These are phyloP conservation scores for Cladophialophora psammophila DNA, from an alignment of 2,329 filamentous ascomycete species.

Conservation along the genomic window DNA sequence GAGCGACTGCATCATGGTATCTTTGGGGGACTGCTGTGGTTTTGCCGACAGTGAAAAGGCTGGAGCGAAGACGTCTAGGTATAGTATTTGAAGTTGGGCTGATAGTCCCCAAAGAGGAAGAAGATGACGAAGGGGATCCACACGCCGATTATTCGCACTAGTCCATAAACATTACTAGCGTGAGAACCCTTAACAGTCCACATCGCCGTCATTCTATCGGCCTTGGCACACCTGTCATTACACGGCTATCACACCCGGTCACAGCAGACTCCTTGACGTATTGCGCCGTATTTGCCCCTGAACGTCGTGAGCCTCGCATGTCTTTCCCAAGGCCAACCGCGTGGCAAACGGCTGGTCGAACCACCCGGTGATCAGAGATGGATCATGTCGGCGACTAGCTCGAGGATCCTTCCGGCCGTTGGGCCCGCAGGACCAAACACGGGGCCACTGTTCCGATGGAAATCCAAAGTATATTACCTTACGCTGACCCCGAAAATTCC, in stretches of 20 bases:
- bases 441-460: neutral
- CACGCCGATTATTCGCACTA: neutral
- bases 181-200: neutral
- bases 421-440: neutral
- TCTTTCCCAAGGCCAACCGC: neutral
- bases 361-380: neutral
- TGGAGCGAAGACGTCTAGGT: neutral
- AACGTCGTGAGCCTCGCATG: neutral
- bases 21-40: neutral
- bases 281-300: neutral
- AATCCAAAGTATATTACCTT: neutral
- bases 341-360: neutral
- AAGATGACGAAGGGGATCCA: slow-evolving; percentile 6
- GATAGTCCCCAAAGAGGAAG: neutral
- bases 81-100: slow-evolving; percentile 6
- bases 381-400: neutral
- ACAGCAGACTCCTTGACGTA: neutral
- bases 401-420: neutral
- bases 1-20: neutral
- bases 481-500: neutral
- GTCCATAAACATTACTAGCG: neutral
- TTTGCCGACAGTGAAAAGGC: neutral
- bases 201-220: neutral
- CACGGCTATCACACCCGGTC: neutral
- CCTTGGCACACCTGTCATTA: neutral